Evolutionary conservation across 202 grass and related monocot genomes (phyloP).

Genomic region (Panicum virgatum): DNA sequence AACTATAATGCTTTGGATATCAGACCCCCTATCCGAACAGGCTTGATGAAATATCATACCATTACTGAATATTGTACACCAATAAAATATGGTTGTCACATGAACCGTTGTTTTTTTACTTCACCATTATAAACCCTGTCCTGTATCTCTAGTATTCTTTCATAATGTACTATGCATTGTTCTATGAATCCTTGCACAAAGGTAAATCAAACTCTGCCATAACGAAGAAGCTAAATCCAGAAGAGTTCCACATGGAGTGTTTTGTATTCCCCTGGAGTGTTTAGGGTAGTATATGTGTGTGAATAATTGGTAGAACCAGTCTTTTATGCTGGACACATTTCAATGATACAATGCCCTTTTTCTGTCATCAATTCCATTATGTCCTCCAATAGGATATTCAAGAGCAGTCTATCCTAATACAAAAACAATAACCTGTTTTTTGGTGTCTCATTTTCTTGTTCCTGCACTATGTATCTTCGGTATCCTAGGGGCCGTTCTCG

Average conservation of each 20-base stretch:
- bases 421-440: neutral
- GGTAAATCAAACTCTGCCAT: neutral
- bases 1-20: neutral
- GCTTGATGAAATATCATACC: neutral
- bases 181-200: neutral
- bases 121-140: neutral
- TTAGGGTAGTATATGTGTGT: neutral
- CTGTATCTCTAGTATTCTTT: neutral
- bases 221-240: neutral
- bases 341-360: neutral
- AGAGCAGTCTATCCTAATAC: too few relatives aligned
- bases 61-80: neutral
- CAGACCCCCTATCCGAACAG: neutral
- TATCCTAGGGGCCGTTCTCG: neutral
- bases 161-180: neutral
- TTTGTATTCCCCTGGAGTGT: neutral
- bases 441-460: neutral
- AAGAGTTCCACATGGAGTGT: neutral
- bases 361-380: neutral
- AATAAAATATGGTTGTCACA: neutral
- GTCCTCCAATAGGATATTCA: neutral
- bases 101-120: neutral
- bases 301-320: neutral
- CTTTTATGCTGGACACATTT: neutral
- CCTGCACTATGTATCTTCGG: neutral